phyloP scores from a whole-genome alignment of 495 filamentous ascomycete species.

The Trichoderma asperelloides region DNA sequence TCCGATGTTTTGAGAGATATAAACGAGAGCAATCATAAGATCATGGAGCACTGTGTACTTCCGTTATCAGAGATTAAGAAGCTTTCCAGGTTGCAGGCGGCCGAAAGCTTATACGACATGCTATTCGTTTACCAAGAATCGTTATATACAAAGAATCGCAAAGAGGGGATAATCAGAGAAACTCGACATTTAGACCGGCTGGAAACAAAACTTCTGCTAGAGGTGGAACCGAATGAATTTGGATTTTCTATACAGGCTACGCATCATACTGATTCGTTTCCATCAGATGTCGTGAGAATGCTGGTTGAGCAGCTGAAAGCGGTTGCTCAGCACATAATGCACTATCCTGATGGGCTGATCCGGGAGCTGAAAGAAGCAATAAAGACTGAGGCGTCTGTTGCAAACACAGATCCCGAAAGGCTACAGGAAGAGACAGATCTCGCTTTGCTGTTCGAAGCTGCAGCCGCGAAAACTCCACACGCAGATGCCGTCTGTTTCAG shows the following conservation, averaged over 20 bases:
- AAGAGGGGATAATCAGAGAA: slow-evolving; percentile 29
- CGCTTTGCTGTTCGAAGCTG: slow-evolving; percentile 42
- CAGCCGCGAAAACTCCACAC: slow-evolving; percentile 38
- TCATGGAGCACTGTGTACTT: slow-evolving; percentile 48
- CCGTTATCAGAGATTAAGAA: slow-evolving; percentile 60
- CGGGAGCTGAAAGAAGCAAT: slow-evolving; percentile 15
- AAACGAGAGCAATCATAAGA: slow-evolving; percentile 50
- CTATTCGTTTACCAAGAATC: slow-evolving; percentile 74
- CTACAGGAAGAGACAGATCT: slow-evolving; percentile 23
- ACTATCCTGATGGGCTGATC: slow-evolving; percentile 19
- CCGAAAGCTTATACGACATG: slow-evolving; percentile 52
- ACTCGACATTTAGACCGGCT: slow-evolving; percentile 53
- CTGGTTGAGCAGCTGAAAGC: slow-evolving; percentile 34
- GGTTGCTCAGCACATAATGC: slow-evolving; percentile 31
- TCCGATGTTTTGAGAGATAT: slow-evolving; percentile 49
- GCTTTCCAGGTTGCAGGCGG: slow-evolving; percentile 36
- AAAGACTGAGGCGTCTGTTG: slow-evolving; percentile 42
- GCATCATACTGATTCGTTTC: slow-evolving; percentile 27
- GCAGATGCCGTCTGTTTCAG: slow-evolving; percentile 54
- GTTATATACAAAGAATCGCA: slow-evolving; percentile 29
- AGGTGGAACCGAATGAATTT: slow-evolving; percentile 51
- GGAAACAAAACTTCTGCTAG: slow-evolving; percentile 64
- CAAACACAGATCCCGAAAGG: slow-evolving; percentile 27
- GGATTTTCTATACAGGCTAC: slow-evolving; percentile 51
- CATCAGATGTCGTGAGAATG: slow-evolving; percentile 35